Evolutionary conservation across 352 stramenopile genomes (phyloP), one percentile per base, ranked within the genome.

Genomic region (Globisporangium solare): DNA sequence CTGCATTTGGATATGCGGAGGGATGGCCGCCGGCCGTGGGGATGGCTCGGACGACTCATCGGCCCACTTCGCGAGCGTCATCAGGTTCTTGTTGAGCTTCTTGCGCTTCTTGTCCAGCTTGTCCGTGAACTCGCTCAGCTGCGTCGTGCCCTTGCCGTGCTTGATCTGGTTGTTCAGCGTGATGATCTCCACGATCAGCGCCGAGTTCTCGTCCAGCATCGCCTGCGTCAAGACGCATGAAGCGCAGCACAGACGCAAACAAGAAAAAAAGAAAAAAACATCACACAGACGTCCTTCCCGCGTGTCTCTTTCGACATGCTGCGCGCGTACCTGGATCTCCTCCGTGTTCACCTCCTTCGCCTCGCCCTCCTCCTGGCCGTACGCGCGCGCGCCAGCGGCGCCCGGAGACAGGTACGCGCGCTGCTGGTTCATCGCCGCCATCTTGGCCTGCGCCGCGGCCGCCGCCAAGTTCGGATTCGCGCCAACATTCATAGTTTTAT

Each of bases 51-150:
- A 83, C 20, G 82, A 89, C 52, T 94, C 84, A 52, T 94, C 84
- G 15, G 84, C 84, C 84, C 84, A 94, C 60, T 94, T 94, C 45
- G 84, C 84, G 35, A 94, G 74, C 46, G 81, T 94, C 84, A 94
- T 94, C 51, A 94, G 73, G 68, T 94, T 94, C 66, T 87, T 88
- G 70, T 94, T 94, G 51, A 94, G 84, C 60, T 86, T 85, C 60
- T 94, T 92, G 57, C 84, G 78, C 66, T 94, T 94, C 74, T 92
- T 92, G 65, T 94, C 82, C 37, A 94, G 68, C 61, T 92, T 91
- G 51, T 94, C 82, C 43, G 79, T 88, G 63, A 92, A 81, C 40
- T 92, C 82, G 45, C 76, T 75, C 47, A 92, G 71, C 50, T 89
- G 77, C 15, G 70, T 60, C 27, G 78, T 91, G 13, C 84, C 84